Conservation (phyloP, 2,329 filamentous ascomycete genomes). For the Fusarium continuum region DNA sequence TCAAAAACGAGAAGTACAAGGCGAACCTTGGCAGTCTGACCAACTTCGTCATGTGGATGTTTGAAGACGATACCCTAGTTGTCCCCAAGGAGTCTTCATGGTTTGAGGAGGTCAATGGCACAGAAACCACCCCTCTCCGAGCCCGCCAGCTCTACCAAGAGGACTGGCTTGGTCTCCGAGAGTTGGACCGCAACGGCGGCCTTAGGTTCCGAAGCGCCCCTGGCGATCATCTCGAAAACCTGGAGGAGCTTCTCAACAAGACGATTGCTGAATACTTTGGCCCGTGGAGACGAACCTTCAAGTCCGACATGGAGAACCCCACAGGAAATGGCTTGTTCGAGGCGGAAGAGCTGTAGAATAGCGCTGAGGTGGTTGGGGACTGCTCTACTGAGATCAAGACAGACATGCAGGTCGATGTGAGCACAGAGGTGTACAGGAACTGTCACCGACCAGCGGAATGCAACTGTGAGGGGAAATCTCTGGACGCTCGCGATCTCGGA, state of each 20-base stretch:
- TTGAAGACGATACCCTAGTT: constrained; percentile 84
- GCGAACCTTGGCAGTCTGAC: constrained; percentile 74
- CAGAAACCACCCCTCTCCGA: constrained; percentile 71
- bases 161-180: constrained; percentile 90
- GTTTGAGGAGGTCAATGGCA: constrained; percentile 87
- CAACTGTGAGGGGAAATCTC: too few species aligned
- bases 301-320: constrained; percentile 32
- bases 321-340: constrained; percentile 14
- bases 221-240: constrained; percentile 86
- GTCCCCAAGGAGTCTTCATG: constrained; percentile 90
- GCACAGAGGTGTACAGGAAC: not conserved
- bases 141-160: constrained; percentile 81
- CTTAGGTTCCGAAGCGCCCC: constrained; percentile 77
- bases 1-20: constrained; percentile 80
- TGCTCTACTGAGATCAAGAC: not conserved
- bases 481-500: not conserved
- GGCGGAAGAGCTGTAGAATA: constrained; percentile 51
- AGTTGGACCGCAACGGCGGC: constrained; percentile 80
- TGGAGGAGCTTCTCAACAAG: constrained; percentile 70
- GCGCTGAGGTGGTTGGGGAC: not conserved
- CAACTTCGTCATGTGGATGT: constrained; percentile 89
- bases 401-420: not conserved
- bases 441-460: not conserved
- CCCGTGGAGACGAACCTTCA: constrained; percentile 54
- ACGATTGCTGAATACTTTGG: constrained; percentile 76